A percentile compares a stretch with the other conserved stretches of the same genome.
Conservation (phyloP, 1,139 yeast genomes). For the Saccharomycopsis phalli region DNA sequence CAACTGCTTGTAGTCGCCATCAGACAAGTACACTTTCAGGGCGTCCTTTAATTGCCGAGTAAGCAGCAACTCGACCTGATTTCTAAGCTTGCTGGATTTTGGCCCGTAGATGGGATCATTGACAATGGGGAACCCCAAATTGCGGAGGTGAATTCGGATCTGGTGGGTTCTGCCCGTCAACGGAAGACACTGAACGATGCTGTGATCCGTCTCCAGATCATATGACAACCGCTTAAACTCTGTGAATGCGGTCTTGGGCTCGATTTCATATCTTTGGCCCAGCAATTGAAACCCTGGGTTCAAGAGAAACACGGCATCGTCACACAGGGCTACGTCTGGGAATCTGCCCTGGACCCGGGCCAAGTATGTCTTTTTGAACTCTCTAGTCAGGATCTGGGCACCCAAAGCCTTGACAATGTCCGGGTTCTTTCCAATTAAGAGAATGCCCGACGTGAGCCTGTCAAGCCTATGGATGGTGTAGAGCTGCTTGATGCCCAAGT, state of each 20-base stretch:
- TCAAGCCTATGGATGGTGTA: conserved; percentile 64
- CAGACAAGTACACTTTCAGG: neutral
- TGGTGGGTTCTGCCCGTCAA: conserved; percentile 93
- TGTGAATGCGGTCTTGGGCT: conserved; percentile 36
- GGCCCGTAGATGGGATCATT: conserved; percentile 56
- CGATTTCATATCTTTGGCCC: neutral
- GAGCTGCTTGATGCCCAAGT: conserved; percentile 4
- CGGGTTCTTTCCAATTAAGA: conserved; percentile 69
- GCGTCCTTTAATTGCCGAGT: conserved; percentile 1
- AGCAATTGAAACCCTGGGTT: conserved; percentile 34
- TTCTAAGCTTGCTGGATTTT: conserved; percentile 1
- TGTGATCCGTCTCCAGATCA: conserved; percentile 32
- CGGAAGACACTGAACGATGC: conserved; percentile 79
- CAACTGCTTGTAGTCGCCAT: neutral
- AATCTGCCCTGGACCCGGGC: conserved; percentile 71
- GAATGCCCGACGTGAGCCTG: conserved; percentile 69
- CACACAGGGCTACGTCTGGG: conserved; percentile 43
- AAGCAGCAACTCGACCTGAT: conserved; percentile 7
- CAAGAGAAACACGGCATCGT: conserved; percentile 51
- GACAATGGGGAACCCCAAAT: conserved; percentile 81
- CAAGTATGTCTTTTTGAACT: conserved; percentile 60
- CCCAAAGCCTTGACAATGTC: conserved; percentile 42
- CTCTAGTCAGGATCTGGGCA: conserved; percentile 48
- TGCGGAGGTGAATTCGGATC: conserved; percentile 85
- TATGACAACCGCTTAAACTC: conserved; percentile 30